Conservation (phyloP, 352 stramenopile species). For the Pythium periplocum region DNA sequence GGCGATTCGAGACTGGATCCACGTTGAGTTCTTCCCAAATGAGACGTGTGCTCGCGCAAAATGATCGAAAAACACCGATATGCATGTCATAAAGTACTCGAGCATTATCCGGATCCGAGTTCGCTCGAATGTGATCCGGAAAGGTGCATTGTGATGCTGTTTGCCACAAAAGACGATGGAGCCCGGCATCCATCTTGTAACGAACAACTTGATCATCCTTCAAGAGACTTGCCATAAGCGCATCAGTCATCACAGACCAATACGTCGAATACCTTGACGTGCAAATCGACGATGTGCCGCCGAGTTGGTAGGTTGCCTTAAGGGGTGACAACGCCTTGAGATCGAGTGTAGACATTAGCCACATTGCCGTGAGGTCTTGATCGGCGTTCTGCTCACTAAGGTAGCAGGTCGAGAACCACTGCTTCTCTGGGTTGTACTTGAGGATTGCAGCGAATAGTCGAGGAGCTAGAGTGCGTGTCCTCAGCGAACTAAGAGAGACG, state of each 20-base stretch:
- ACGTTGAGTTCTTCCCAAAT: conserved; percentile 30
- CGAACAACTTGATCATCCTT: conserved; percentile 31
- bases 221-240: conserved; percentile 50
- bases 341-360: conserved; percentile 67
- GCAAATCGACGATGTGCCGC: no score
- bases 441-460: conserved; percentile 51
- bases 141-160: conserved; percentile 43
- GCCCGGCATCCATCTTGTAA: conserved; percentile 43
- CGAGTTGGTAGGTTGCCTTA: no score
- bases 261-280: conserved; percentile 40
- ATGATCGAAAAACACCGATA: conserved; percentile 58
- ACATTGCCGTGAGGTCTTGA: conserved; percentile 49
- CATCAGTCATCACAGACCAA: conserved; percentile 69
- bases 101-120: conserved; percentile 17
- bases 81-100: conserved; percentile 54
- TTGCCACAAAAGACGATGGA: conserved; percentile 38
- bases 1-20: conserved; percentile 11
- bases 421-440: conserved; percentile 48
- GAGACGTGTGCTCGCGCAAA: conserved; percentile 38
- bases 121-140: conserved; percentile 14
- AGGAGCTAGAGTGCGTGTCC: conserved; percentile 46
- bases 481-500: conserved; percentile 28
- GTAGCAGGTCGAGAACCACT: conserved; percentile 66
- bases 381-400: conserved; percentile 49
- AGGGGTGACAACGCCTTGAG: conserved; percentile 23